phyloP scores from a whole-genome alignment of 2,329 filamentous ascomycete species.

The Calonectria hawksworthii region DNA sequence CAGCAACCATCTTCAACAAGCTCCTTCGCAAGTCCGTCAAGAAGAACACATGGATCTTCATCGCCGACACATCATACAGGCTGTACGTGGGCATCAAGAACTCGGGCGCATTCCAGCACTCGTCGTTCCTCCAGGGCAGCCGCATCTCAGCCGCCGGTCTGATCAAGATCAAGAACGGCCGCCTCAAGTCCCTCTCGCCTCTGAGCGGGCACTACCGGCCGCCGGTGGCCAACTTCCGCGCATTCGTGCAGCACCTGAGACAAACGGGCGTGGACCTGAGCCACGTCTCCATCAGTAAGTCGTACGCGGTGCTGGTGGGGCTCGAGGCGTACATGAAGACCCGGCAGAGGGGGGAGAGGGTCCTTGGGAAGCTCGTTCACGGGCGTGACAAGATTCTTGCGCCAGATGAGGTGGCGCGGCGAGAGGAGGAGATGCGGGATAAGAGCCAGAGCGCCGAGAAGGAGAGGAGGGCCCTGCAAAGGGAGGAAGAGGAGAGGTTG shows the following conservation, averaged over 20 bases:
- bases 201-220: conserved; percentile 87
- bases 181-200: conserved; percentile 79
- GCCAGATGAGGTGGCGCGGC: conserved; percentile 69
- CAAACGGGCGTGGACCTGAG: conserved; percentile 84
- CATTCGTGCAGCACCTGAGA: conserved; percentile 81
- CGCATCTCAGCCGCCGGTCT: conserved; percentile 87
- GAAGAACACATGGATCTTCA: conserved; percentile 95
- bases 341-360: conserved; percentile 72
- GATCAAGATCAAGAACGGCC: conserved; percentile 87
- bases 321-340: conserved; percentile 84
- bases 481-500: conserved; percentile 57
- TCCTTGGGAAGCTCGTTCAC: conserved; percentile 64
- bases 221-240: conserved; percentile 84
- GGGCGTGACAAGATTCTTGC: conserved; percentile 71
- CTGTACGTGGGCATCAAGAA: conserved; percentile 93
- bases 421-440: conserved; percentile 72
- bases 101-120: conserved; percentile 90
- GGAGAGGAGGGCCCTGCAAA: conserved; percentile 62
- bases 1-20: conserved; percentile 82
- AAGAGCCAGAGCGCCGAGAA: conserved; percentile 71
- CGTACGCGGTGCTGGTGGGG: conserved; percentile 85
- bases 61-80: conserved; percentile 86
- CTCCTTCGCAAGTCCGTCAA: conserved; percentile 83
- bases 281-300: conserved; percentile 82
- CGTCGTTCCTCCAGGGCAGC: conserved; percentile 86